Conservation (phyloP, 1,139 yeast genomes). For the Entelexis paramagnoliae region DNA sequence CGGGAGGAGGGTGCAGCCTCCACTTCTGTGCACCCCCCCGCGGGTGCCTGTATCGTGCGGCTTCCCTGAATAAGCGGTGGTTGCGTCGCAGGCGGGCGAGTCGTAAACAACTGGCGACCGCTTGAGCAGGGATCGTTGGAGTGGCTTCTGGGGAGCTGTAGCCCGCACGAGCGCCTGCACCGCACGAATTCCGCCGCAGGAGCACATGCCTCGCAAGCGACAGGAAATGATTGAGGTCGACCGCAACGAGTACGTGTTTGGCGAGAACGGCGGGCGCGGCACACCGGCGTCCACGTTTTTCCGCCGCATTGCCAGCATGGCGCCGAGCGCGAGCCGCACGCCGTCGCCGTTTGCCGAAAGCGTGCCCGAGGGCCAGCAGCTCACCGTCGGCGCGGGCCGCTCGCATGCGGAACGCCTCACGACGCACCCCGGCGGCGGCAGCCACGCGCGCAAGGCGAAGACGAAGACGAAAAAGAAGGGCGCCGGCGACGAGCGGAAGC, state of each 20-base stretch:
- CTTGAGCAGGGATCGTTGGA: neutral
- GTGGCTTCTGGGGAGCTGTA: too few relatives aligned
- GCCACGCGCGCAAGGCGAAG: constrained; percentile 11
- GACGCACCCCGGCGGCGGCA: neutral
- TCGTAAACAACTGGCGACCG: neutral
- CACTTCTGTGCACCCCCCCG: too few relatives aligned
- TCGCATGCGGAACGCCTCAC: constrained; percentile 22
- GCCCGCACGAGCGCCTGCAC: neutral
- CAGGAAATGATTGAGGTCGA: constrained; percentile 27
- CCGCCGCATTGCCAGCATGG: constrained; percentile 21
- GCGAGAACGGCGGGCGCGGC: constrained; percentile 60
- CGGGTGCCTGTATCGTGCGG: neutral
- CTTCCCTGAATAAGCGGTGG: neutral
- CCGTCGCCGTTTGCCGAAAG: constrained; percentile 1
- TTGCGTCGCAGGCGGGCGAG: neutral
- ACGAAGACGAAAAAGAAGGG: constrained; percentile 7
- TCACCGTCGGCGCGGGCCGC: constrained; percentile 24
- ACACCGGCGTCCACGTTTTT: constrained; percentile 51
- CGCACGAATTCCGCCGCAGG: neutral
- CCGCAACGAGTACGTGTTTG: constrained; percentile 52
- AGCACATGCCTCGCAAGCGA: constrained; percentile 6
- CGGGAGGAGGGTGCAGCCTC: neutral
- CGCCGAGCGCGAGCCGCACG: constrained; percentile 5
- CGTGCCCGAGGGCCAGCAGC: constrained; percentile 17
- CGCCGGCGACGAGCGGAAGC: neutral